phyloP scores from a whole-genome alignment of 1,284 basidiomycete genomes.

The Cutaneotrichosporon cutaneum region DNA sequence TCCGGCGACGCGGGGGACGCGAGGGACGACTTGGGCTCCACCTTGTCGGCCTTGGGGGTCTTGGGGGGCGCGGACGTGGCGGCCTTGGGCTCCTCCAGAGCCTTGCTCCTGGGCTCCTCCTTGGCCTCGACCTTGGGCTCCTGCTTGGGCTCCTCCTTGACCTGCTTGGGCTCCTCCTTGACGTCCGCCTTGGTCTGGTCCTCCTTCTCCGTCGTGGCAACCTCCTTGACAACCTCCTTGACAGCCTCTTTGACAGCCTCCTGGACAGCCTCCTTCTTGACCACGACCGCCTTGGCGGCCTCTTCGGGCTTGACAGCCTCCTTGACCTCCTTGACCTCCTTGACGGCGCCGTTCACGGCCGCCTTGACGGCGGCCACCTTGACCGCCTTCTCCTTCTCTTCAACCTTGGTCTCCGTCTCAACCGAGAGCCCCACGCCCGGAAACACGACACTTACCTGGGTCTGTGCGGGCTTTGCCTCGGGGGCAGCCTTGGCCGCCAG shows the following conservation, averaged over 20 bases:
- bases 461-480: background rate
- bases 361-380: background rate
- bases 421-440: conserved; percentile 1
- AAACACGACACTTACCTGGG: conserved; percentile 2
- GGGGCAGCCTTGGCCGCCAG: background rate
- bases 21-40: background rate
- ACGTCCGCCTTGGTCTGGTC: background rate
- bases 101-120: background rate
- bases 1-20: background rate
- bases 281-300: background rate
- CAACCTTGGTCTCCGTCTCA: conserved; percentile 4
- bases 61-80: background rate
- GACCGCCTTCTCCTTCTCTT: background rate
- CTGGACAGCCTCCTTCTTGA: background rate
- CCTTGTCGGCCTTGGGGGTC: background rate
- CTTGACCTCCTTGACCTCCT: background rate
- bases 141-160: background rate
- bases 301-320: background rate
- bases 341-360: background rate
- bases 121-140: background rate
- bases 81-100: background rate
- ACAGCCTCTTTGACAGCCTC: background rate
- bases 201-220: background rate
- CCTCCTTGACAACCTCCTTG: conserved; percentile 2
- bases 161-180: background rate